Evolutionary conservation across 495 filamentous ascomycete genomes (phyloP).

Genomic region (Aspergillus coremiiformis): DNA sequence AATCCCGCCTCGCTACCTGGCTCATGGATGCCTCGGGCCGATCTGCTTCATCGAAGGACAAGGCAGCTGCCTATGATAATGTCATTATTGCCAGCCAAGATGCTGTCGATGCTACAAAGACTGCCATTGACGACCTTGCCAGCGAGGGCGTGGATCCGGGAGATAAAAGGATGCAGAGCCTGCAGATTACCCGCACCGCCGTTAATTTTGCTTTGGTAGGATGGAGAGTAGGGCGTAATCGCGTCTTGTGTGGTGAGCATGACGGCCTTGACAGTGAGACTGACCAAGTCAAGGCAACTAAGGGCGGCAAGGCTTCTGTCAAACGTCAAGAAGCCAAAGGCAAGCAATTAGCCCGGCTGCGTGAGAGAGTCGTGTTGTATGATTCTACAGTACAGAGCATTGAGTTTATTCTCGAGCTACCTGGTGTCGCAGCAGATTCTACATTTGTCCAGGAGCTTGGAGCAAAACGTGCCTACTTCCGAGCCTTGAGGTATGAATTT

Average conservation of each 20-base stretch:
- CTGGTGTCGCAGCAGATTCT: slow-evolving; percentile 84
- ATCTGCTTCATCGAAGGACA: slow-evolving; percentile 43
- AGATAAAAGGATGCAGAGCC: slow-evolving; percentile 81
- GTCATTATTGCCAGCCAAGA: slow-evolving; percentile 89
- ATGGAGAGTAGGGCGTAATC: slow-evolving; percentile 90
- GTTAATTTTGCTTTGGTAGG: slow-evolving; percentile 89
- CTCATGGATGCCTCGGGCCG: slow-evolving; percentile 29
- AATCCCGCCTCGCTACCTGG: slow-evolving; percentile 45
- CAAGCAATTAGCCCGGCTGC: slow-evolving; percentile 67
- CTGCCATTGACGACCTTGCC: slow-evolving; percentile 81
- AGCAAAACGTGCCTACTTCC: slow-evolving; percentile 75
- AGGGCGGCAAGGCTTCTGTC: slow-evolving; percentile 38
- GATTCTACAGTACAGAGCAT: slow-evolving; percentile 84
- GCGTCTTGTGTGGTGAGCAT: slow-evolving; percentile 70
- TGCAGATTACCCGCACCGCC: slow-evolving; percentile 86
- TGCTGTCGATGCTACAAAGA: slow-evolving; percentile 85
- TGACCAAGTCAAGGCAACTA: slow-evolving; percentile 42
- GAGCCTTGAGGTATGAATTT: slow-evolving; percentile 64
- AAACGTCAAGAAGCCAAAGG: slow-evolving; percentile 56
- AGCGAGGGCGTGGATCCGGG: slow-evolving; percentile 77
- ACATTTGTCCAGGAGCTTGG: slow-evolving; percentile 67
- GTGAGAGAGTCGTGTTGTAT: slow-evolving; percentile 87
- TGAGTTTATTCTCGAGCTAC: slow-evolving; percentile 81
- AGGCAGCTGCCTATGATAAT: slow-evolving; percentile 81
- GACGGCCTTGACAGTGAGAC: slow-evolving; percentile 62